Base-by-base conservation (phyloP, 78 protist genomes). In the Ministeria vibrans region DNA sequence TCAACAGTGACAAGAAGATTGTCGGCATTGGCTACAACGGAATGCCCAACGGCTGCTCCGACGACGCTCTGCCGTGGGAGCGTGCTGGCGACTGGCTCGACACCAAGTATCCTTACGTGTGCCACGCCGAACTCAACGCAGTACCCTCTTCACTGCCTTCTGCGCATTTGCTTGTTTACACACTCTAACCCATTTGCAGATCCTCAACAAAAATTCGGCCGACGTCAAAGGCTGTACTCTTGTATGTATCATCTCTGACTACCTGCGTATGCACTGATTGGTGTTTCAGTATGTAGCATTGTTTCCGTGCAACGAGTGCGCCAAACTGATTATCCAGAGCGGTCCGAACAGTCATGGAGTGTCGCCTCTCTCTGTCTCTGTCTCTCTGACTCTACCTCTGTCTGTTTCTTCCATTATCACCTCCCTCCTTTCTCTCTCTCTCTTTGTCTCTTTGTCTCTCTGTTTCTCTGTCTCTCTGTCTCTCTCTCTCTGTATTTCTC, bases 21-120 rank as follows among this genome's bases (percentile, higher is more conserved):
- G 86, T 90, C 3, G 93, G 93, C 28, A 86, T 90, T 30, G 93
- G 93, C 39, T 90, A 90, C 83, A 90, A 90, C 64, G 93, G 93
- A 5, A 82, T 90, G 81, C 93, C 93, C 7, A 55, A 36, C n/a
- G 93, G 93, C 6, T 84, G 88, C 83, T 15, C 34, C 77, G 93
- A 90, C 46, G 91, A 90, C 75, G 61, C 23, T 6, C 83, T 86
- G 36, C 62, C 83, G 28, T 77, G 83, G 82, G 75, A 68, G 0
- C 41, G 83, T 55, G 85, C 73, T 2, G 70, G 32, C 28, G 11
- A 38, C 41, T 66, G 71, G n/a, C 85, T 86, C 38, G 84, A 90
- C 79, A 90, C 93, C 1, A 90, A 90, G 74, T 86, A 86, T 64
- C 82, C 83, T 28, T 91, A 82, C 46, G 94, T 91, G 59, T 83